Percentiles rank a stretch among this genome's conserved stretches.
phyloP scores from a whole-genome alignment of 2,329 filamentous ascomycete species.

The Karstenula rhodostoma region DNA sequence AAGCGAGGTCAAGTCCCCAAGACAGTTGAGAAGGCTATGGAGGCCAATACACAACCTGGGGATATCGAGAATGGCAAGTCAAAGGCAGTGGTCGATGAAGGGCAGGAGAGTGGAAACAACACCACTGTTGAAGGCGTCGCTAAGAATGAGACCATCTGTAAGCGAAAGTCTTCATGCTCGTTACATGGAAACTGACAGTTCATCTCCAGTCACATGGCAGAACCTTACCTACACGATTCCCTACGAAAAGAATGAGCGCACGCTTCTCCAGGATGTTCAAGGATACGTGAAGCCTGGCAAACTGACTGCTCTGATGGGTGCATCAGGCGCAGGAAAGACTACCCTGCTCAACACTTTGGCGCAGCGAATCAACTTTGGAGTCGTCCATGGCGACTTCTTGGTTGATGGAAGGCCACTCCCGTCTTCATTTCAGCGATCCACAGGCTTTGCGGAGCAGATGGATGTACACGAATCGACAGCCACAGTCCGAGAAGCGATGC shows the following conservation, averaged over 20 bases:
- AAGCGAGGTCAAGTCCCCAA: conserved; percentile 71
- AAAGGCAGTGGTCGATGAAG: conserved; percentile 36
- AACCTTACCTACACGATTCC: conserved; percentile 79
- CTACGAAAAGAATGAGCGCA: conserved; percentile 53
- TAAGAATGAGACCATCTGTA: conserved; percentile 63
- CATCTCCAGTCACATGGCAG: conserved; percentile 74
- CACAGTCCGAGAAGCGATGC: conserved; percentile 70
- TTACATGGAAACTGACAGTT: neutral
- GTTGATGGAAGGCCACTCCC: conserved; percentile 51
- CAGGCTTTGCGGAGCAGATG: conserved; percentile 76
- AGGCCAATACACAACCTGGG: conserved; percentile 55
- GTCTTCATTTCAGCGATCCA: conserved; percentile 81
- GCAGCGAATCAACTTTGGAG: conserved; percentile 55
- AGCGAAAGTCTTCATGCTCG: neutral
- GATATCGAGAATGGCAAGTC: conserved; percentile 62
- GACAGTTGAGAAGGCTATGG: conserved; percentile 64
- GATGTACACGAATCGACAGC: conserved; percentile 69
- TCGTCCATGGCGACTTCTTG: conserved; percentile 55
- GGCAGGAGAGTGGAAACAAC: conserved; percentile 36
- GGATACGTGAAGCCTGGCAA: conserved; percentile 94
- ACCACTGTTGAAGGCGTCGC: conserved; percentile 60
- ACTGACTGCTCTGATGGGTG: conserved; percentile 79
- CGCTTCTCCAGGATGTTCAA: conserved; percentile 66
- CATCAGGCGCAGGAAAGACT: conserved; percentile 62
- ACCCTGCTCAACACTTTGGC: conserved; percentile 48